Evolutionary conservation across 768 basidiomycete genomes (phyloP), one percentile per base, ranked within the genome.

Genomic region (Leccinum disarticulatum): DNA sequence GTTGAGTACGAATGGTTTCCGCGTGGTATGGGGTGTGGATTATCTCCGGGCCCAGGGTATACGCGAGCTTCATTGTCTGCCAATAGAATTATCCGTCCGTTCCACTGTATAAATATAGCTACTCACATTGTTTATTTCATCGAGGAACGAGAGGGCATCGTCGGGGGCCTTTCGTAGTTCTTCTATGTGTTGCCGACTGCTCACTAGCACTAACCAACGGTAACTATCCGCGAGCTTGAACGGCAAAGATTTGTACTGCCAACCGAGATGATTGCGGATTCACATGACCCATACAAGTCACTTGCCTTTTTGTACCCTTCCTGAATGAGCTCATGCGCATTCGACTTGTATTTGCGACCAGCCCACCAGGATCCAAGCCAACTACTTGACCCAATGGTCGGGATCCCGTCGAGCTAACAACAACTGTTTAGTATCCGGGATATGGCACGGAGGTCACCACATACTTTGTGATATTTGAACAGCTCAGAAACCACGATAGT

Each of bases 151-250:
- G 28, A 83, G 66, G 6, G 63, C 62, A 31, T 76, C 75, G 17
- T 78, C 77, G 0, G 79, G 70, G 10, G 77, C 77, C 52, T 73
- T 79, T 10, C 73, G 67, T 15, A 82, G 38, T 30, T 83, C 81
- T 6, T 80, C 75, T 43, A 80, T 64, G 13, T 74, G 59, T 27
- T 67, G 60, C 1, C 61, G 65, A 11, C 71, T 70, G 22, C 66
- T 68, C 1, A 77, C 60, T 15, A 83, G 56, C 28, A 82, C 74
- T 0, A 73, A 59, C 81, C 82, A 83, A 47, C 68, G 66, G 13
- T 59, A 41, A 15, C 71, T 28, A 17, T 63, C 61, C 0, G 73
- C 61, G 38, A 76, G 64, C 57, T 73, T 76, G 64, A 76, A 78
- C 7, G 69, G 57, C 6, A 55, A 55, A 10, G 57, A 59, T 41